phyloP scores from a whole-genome alignment of 179 eudicot genomes.

The Heliamphora pulchella region DNA sequence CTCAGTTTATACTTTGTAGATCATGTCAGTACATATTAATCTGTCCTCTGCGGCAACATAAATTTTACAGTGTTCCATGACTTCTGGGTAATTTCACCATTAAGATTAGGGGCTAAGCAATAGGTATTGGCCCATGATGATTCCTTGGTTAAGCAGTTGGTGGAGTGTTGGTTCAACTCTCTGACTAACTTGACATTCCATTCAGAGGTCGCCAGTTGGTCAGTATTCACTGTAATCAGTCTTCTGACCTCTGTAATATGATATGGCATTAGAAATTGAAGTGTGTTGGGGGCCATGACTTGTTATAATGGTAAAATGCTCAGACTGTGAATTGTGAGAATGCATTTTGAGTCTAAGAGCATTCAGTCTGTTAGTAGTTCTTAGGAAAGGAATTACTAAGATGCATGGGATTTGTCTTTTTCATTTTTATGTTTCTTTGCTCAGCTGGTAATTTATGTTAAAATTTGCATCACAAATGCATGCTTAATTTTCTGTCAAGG shows the following conservation, averaged over 20 bases:
- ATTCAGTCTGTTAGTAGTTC: background rate
- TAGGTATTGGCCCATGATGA: background rate
- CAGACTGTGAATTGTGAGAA: background rate
- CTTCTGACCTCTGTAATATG: background rate
- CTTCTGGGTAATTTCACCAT: background rate
- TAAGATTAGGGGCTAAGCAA: background rate
- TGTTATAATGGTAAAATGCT: background rate
- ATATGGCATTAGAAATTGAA: background rate
- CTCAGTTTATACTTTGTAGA: background rate
- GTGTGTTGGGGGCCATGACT: background rate
- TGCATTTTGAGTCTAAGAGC: background rate
- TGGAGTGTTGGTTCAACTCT: background rate
- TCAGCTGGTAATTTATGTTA: constrained; percentile 5
- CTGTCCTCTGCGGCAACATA: background rate
- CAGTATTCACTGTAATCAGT: background rate
- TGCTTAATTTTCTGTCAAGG: background rate
- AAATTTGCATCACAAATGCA: background rate
- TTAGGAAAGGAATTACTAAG: background rate
- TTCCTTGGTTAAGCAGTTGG: background rate
- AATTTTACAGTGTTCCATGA: background rate
- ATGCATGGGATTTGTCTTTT: background rate
- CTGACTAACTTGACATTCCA: background rate
- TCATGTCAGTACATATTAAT: background rate
- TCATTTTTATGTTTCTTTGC: background rate
- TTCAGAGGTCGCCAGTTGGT: background rate